Evolutionary conservation across 148 eudicot species (phyloP).

Genomic region (Rhododendron williamsianum): DNA sequence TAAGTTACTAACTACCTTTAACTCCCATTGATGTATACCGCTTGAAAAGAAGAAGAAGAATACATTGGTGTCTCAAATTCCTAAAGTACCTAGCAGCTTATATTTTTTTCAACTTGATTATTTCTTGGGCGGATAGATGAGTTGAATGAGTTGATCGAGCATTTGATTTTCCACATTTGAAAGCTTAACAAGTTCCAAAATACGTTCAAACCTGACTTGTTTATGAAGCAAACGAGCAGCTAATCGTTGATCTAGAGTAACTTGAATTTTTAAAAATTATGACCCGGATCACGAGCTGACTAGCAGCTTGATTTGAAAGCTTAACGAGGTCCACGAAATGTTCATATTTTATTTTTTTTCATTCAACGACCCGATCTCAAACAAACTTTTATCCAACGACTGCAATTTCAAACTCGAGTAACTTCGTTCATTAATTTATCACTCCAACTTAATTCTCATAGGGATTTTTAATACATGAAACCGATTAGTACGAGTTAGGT

Average conservation of each 20-base stretch:
- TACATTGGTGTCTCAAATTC: background rate
- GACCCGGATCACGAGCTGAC: no score
- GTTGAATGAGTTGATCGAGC: background rate
- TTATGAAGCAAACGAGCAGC: background rate
- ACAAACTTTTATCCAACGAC: background rate
- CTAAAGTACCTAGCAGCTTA: no score
- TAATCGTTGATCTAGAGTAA: background rate
- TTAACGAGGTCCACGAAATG: background rate
- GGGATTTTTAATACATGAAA: background rate
- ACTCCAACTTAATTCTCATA: background rate
- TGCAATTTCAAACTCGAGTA: background rate
- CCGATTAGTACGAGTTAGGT: constrained; percentile 15
- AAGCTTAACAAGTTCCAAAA: background rate
- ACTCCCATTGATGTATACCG: no score
- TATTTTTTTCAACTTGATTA: background rate
- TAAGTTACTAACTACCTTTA: no score
- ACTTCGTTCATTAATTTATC: background rate
- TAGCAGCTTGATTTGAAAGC: background rate
- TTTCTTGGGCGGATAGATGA: background rate
- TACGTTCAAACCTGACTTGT: background rate
- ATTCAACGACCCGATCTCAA: background rate
- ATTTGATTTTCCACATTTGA: background rate
- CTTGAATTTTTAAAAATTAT: background rate
- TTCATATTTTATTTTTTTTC: no score
- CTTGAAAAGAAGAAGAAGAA: no score